Evolutionary conservation across 805 yeast species (phyloP), one percentile per base, ranked within the genome.

Genomic region (Starmerella vaccinii): DNA sequence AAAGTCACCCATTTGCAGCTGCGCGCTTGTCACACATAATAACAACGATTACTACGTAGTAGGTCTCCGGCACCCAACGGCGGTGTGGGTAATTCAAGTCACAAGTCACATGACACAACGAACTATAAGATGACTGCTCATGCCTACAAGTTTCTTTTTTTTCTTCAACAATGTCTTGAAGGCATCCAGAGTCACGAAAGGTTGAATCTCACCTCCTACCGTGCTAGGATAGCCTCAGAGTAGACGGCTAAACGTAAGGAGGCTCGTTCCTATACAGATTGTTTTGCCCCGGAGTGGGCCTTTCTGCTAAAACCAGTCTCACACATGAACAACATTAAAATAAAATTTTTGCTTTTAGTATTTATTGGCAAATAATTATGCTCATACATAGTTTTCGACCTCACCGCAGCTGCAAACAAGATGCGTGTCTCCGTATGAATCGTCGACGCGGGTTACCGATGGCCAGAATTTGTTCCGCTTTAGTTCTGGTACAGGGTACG

Each of bases 391-490:
- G 40, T 49, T 57, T 32, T 61, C 62, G 12, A 59, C 61, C n/a
- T 56, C 54, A 44, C 69, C 74, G 52, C 98, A 90, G 23, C 96
- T 88, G 71, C 98, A 92, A 68, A 89, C 73, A 67, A 90, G 74
- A 69, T 92, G 81, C 76, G 82, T 72, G 65, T 92, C 98, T 57
- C 98, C 98, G 61, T 82, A 90, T 4, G 94, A 83, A 64, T 92
- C 98, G 65, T 92, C 95, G 49, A 90, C 76, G 67, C 98, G 80
- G 10, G 95, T 76, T 40, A 89, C 97, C 0, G 88, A 74, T 34
- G 98, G 97, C 98, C 98, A 92, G 65, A 88, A 84, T 69, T 92
- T 92, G 67, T 81, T 74, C 23, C 72, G 69, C 62, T 76, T 78
- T 64, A 92, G 75, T 63, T 74, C 78, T n/a, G 82, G 77, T 52